These are phyloP conservation scores for Wallacemonas sp. DNA, from an alignment of 208 protist genomes.

Conservation along the genomic window DNA sequence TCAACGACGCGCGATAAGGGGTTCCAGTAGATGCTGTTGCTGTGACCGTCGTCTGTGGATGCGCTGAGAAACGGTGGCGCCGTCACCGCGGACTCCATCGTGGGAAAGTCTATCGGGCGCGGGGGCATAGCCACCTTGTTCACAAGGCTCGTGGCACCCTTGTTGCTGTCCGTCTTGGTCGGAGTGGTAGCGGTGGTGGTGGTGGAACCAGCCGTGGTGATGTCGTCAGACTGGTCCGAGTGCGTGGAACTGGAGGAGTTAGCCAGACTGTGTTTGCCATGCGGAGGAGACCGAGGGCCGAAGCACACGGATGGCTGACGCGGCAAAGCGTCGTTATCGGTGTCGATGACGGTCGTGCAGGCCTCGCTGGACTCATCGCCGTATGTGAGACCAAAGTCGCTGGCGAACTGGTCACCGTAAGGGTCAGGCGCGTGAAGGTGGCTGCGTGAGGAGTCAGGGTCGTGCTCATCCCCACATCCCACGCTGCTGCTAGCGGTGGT, in stretches of 20 bases:
- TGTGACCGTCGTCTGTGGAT: too few species aligned
- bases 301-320: too few species aligned
- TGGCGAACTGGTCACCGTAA: neutral
- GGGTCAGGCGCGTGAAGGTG: neutral
- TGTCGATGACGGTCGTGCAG: neutral
- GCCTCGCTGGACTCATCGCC: too few species aligned
- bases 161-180: neutral
- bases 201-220: neutral
- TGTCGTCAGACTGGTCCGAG: slow-evolving; percentile 3
- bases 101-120: slow-evolving; percentile 1
- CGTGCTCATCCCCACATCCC: neutral
- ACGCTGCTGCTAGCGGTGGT: neutral
- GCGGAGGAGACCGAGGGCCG: too few species aligned
- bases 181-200: neutral
- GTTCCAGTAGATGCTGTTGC: too few species aligned
- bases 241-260: neutral
- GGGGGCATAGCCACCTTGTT: neutral
- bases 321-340: neutral
- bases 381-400: neutral
- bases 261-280: neutral
- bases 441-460: neutral
- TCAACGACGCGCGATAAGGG: neutral
- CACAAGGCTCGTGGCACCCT: neutral
- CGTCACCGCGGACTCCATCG: neutral
- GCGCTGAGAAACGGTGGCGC: too few species aligned